Evolutionary conservation across 2,329 filamentous ascomycete species (phyloP).

Genomic region (Dactylellina cionopaga): DNA sequence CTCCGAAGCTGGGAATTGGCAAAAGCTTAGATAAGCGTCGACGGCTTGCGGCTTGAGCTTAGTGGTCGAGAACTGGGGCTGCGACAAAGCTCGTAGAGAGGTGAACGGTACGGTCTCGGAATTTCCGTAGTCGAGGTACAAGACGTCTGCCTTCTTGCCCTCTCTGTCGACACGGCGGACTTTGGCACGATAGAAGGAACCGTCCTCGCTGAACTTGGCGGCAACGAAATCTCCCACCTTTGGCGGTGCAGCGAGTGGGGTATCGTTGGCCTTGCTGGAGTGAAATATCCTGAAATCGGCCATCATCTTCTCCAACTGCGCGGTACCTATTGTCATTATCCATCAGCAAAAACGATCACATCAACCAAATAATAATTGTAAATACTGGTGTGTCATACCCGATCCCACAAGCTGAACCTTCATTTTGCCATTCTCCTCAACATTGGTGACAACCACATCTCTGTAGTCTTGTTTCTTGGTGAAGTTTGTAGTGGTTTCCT

Average conservation of each 20-base stretch:
- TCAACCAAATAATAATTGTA: neutral
- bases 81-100: constrained; percentile 80
- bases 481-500: constrained; percentile 63
- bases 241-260: constrained; percentile 76
- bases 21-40: constrained; percentile 85
- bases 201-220: constrained; percentile 87
- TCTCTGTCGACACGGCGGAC: constrained; percentile 92
- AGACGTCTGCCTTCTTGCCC: constrained; percentile 85
- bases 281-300: constrained; percentile 91
- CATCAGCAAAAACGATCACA: too few relatives aligned
- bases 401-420: constrained; percentile 89
- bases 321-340: constrained; percentile 71
- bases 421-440: constrained; percentile 81
- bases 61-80: constrained; percentile 79
- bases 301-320: constrained; percentile 87
- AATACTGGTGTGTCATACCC: constrained; percentile 13
- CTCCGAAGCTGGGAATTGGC: constrained; percentile 82
- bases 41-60: constrained; percentile 87
- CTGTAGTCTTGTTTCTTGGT: constrained; percentile 87
- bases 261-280: constrained; percentile 80
- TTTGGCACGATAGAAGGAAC: constrained; percentile 92
- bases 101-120: constrained; percentile 87
- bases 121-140: constrained; percentile 98
- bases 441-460: constrained; percentile 89
- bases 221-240: constrained; percentile 93